A percentile compares a stretch with the other conserved stretches of the same genome.
phyloP scores from a whole-genome alignment of 306 rosid species.

The Comarum palustre region DNA sequence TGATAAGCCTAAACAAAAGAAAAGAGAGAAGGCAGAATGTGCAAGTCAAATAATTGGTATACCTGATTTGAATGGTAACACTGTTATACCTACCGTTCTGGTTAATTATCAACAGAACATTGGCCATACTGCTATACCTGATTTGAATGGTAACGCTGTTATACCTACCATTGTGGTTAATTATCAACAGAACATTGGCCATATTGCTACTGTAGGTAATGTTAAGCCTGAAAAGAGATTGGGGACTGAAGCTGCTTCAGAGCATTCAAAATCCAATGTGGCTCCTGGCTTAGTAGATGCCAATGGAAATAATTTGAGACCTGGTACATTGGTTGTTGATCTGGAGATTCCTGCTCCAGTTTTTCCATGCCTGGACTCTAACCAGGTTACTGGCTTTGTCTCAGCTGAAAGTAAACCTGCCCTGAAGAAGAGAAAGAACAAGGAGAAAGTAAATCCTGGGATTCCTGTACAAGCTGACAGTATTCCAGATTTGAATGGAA shows the following conservation, averaged over 20 bases:
- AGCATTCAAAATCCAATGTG: conserved; percentile 14
- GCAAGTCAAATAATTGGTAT: conserved; percentile 29
- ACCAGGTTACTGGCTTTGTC: background rate
- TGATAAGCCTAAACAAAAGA: conserved; percentile 32
- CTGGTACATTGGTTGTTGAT: conserved; percentile 39
- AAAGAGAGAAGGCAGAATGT: conserved; percentile 32
- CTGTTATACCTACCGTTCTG: conserved; percentile 11
- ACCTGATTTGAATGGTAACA: conserved; percentile 51
- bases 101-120: conserved; percentile 28
- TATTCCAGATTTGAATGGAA: conserved; percentile 73
- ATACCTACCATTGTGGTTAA: conserved; percentile 21
- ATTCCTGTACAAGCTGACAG: conserved; percentile 21
- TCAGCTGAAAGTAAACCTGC: conserved; percentile 19
- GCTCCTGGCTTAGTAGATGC: conserved; percentile 18
- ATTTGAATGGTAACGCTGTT: conserved; percentile 40
- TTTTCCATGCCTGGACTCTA: conserved; percentile 10
- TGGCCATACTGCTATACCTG: conserved; percentile 7
- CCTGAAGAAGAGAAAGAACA: conserved; percentile 44
- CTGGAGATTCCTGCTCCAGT: conserved; percentile 26
- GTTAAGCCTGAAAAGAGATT: conserved; percentile 32
- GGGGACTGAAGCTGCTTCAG: conserved; percentile 29
- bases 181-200: conserved; percentile 21
- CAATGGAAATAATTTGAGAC: conserved; percentile 26
- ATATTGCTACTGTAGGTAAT: conserved; percentile 27
- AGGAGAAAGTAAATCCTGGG: conserved; percentile 30